Conservation (phyloP, 2,329 filamentous ascomycete species). For the Stagonosporopsis vannaccii region DNA sequence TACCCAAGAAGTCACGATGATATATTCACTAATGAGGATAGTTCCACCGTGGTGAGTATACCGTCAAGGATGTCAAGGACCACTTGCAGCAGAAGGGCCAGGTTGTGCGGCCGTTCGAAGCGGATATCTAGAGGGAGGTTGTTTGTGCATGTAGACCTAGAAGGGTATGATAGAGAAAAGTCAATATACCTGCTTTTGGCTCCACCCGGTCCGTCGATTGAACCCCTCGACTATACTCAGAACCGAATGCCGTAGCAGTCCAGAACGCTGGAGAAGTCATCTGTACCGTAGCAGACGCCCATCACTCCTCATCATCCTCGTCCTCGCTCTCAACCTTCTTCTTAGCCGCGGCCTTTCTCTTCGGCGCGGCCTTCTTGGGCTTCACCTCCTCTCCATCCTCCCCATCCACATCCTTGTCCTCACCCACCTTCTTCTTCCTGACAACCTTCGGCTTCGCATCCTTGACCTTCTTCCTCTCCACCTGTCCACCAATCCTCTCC, state of each 20-base stretch:
- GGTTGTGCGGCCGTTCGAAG: constrained; percentile 79
- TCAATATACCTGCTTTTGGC: not conserved
- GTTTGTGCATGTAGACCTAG: not conserved
- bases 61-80: constrained; percentile 92
- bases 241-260: not conserved
- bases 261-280: not conserved
- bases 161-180: constrained; percentile 4
- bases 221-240: not conserved
- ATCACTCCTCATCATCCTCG: constrained; percentile 25
- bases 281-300: not conserved
- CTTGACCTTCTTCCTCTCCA: constrained; percentile 65
- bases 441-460: constrained; percentile 50
- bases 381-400: constrained; percentile 3
- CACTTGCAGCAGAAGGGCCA: constrained; percentile 74
- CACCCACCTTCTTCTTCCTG: constrained; percentile 45
- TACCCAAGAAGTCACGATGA: not conserved
- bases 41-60: constrained; percentile 96
- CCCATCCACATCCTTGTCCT: not conserved
- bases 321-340: constrained; percentile 32
- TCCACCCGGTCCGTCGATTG: not conserved
- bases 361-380: constrained; percentile 7
- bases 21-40: constrained; percentile 34
- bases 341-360: constrained; percentile 24
- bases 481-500: constrained; percentile 77
- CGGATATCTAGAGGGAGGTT: constrained; percentile 19